Percentiles rank a stretch among this genome's conserved stretches.
These are phyloP conservation scores for Clavispora fructus DNA, from an alignment of 805 yeast species.

Conservation along the genomic window DNA sequence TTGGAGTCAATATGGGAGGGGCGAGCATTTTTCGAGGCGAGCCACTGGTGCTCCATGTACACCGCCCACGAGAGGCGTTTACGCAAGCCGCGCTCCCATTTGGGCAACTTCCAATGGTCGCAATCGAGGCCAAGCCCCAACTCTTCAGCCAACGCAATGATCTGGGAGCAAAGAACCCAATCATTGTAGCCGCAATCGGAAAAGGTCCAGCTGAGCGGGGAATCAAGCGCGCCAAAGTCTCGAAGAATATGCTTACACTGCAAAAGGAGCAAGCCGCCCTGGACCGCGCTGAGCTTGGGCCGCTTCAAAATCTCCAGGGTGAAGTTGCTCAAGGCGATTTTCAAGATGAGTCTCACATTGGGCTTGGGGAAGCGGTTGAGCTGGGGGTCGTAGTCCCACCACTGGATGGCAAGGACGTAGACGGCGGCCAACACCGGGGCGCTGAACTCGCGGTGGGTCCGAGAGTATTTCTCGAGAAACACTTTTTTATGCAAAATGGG, in stretches of 20 bases:
- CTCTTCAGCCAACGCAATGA: constrained; percentile 84
- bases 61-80: constrained; percentile 95
- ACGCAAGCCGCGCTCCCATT: constrained; percentile 90
- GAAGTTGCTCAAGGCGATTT: constrained; percentile 56
- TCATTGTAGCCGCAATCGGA: constrained; percentile 50
- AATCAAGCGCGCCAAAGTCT: constrained; percentile 9
- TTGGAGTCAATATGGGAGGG: constrained; percentile 73
- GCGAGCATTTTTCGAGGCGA: constrained; percentile 70
- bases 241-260: constrained; percentile 51
- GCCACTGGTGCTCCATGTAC: constrained; percentile 89
- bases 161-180: constrained; percentile 83
- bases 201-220: constrained; percentile 12
- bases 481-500: constrained; percentile 90
- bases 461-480: constrained; percentile 80
- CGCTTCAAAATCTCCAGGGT: constrained; percentile 75
- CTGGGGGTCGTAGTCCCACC: constrained; percentile 90
- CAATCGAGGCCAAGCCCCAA: constrained; percentile 90
- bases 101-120: constrained; percentile 84
- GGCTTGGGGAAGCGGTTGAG: constrained; percentile 76
- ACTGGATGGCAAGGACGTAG: constrained; percentile 79
- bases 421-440: constrained; percentile 91
- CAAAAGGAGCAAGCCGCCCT: constrained; percentile 75
- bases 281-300: constrained; percentile 88
- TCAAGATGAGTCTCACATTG: constrained; percentile 47
- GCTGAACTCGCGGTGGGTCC: constrained; percentile 88